Evolutionary conservation across 202 grass and related monocot species (phyloP), one percentile per base, ranked within the genome.

Genomic region (Carex sylvatica): DNA sequence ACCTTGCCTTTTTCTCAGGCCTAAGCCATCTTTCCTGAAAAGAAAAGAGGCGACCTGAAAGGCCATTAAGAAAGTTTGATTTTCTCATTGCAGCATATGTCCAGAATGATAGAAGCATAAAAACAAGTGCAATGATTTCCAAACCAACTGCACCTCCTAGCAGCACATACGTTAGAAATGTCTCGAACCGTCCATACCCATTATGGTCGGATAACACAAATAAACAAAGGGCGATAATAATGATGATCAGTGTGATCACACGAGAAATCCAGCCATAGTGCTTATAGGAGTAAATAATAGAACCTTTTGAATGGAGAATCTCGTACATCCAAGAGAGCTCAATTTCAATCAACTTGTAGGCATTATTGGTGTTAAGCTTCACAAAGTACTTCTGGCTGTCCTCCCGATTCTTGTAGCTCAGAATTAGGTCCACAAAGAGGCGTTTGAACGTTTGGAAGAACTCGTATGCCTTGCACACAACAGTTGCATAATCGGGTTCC

Each of bases 401-500:
- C 9, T n/a, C 83, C 15, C 87, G 82, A 38, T 89, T 77, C 38
- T 89, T 79, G 83, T 85, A 92, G 74, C 83, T 89, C n/a, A 89
- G 79, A 53, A 89, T 89, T 44, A 85, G 89, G 9, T 47, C 44
- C 44, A 47, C 44, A 47, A 47, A 47, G 44, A 47, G 44, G 44
- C 44, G 44, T 9, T 47, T 47, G 9, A 47, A 47, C 2, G 44
- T 47, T 47, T 2, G 1, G 44, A 47, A 47, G 44, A 47, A 63
- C 0, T 26, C 20, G 54, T 87, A 75, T 9, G 90, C 84, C 7
- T 46, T 59, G 19, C 0, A 15, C 61, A 88, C 75, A 10, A 84
- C 15, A 16, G 0, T 2, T 55, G 3, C 53, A 55, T 55, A 55
- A 5, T 55, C 2, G 15, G 52, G 11, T 4, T 13, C 1, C 0